Evolutionary conservation across 129 eudicot species (phyloP), one percentile per base, ranked within the genome.

Genomic region (Heracleum sosnowskyi): DNA sequence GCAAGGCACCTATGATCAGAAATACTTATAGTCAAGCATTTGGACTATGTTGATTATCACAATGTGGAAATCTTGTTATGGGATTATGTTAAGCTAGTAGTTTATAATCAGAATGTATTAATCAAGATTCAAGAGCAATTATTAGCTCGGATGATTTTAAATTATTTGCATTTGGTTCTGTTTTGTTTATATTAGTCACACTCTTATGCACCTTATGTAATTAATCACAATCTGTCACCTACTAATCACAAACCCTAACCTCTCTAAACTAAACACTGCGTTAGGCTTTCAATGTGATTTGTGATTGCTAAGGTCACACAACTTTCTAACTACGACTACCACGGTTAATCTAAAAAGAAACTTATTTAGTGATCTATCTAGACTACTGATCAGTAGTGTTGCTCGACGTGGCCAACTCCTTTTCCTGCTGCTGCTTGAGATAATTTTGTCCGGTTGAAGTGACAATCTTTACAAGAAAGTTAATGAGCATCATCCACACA

Each of bases 401-500:
- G 40, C 40, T 71, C 4, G 51, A 71, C n/a, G 41, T 42, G n/a
- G 79, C 84, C 37, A 90, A 77, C 69, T 92, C 91, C 47, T 60
- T 77, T 22, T 96, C 99, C 35, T 92, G 97, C 89, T 89, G 90
- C 70, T 89, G 89, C 84, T 88, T 92, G 2, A 86, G 90, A 74
- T 87, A 85, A 72, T 87, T 78, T 81, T 92, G 96, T 69, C 97
- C 96, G 4, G 97, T 96, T 69, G 95, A 69, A 34, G 86, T 90
- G 82, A 96, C 95, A 66, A 96, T 96, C 92, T 90, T 86, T 10
- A 87, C 82, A 39, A 92, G 90, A 79, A 96, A 96, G 84, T 90
- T 88, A 81, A 90, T 41, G 63, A 96, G 86, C 95, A 92, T 88
- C 26, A 96, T 72, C 95, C 91, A 90, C 7, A 96, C 97, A 20